These are phyloP conservation scores for Phytopythium vexans DNA, from an alignment of 352 stramenopile genomes.

Conservation along the genomic window DNA sequence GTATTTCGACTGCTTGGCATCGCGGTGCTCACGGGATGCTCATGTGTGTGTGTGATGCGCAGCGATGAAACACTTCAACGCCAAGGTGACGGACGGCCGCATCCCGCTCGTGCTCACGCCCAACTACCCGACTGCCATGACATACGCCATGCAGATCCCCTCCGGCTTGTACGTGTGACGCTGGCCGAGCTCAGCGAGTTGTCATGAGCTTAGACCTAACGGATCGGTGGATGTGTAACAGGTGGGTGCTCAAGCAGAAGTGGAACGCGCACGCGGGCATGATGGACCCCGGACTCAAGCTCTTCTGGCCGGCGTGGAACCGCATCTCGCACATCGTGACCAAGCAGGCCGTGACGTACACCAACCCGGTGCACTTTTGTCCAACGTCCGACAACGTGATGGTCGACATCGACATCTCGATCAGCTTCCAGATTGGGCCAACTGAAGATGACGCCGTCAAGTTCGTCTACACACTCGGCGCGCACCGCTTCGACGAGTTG, in stretches of 20 bases:
- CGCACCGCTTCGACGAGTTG: constrained; percentile 79
- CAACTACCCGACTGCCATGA: constrained; percentile 18
- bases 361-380: constrained; percentile 63
- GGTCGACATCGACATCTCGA: constrained; percentile 85
- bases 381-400: constrained; percentile 87
- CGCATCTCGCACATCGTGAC: constrained; percentile 86
- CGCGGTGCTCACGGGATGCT: neutral
- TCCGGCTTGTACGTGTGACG: constrained; percentile 20
- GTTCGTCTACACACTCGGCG: constrained; percentile 85
- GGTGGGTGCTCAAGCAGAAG: constrained; percentile 82
- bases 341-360: constrained; percentile 82
- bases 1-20: neutral
- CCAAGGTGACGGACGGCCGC: constrained; percentile 18
- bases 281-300: constrained; percentile 75
- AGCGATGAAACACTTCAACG: constrained; percentile 34
- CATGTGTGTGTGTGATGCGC: constrained; percentile 1
- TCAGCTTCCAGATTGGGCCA: constrained; percentile 85
- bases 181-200: too few species aligned
- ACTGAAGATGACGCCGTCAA: constrained; percentile 70
- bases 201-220: too few species aligned
- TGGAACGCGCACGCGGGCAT: constrained; percentile 80
- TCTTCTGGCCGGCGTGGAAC: constrained; percentile 74
- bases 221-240: too few species aligned
- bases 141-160: constrained; percentile 25
- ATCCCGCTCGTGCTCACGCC: constrained; percentile 29